Conservation (phyloP, 169 alveolate species). For the Cryptosporidium baileyi region DNA sequence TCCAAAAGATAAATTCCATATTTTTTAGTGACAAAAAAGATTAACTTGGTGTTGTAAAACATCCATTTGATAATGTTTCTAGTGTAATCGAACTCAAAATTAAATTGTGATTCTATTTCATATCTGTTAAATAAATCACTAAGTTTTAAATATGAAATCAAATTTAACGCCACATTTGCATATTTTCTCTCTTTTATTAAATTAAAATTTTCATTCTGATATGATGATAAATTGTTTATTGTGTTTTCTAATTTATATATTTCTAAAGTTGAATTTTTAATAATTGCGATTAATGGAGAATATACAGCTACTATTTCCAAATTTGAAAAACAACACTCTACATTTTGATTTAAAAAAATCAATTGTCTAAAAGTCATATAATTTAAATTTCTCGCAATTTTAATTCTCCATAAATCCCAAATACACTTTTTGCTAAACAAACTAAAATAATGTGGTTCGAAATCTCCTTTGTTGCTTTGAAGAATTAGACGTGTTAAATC, state of each 20-base stretch:
- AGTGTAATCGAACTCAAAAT: not conserved
- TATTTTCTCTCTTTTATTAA: too few relatives aligned
- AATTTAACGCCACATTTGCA: too few relatives aligned
- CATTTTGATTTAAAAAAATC: not conserved
- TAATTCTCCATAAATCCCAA: conserved; percentile 7
- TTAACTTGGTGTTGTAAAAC: not conserved
- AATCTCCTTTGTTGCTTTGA: too few relatives aligned
- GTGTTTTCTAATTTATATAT: conserved; percentile 18
- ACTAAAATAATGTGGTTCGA: not conserved
- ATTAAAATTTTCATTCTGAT: too few relatives aligned
- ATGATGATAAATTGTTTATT: too few relatives aligned
- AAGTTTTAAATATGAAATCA: too few relatives aligned
- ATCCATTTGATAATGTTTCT: not conserved
- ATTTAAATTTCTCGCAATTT: not conserved
- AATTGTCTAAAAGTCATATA: not conserved
- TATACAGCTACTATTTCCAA: not conserved
- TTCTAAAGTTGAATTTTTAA: not conserved
- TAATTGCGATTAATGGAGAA: conserved; percentile 23
- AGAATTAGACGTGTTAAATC: not conserved
- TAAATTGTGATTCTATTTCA: too few relatives aligned
- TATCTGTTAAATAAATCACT: too few relatives aligned
- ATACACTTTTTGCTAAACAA: too few relatives aligned
- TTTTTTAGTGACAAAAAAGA: not conserved
- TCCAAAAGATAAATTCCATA: conserved; percentile 23
- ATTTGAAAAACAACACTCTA: not conserved